Conservation (phyloP, 108 stramenopile genomes). For the Nannochloropsis gaditana region DNA sequence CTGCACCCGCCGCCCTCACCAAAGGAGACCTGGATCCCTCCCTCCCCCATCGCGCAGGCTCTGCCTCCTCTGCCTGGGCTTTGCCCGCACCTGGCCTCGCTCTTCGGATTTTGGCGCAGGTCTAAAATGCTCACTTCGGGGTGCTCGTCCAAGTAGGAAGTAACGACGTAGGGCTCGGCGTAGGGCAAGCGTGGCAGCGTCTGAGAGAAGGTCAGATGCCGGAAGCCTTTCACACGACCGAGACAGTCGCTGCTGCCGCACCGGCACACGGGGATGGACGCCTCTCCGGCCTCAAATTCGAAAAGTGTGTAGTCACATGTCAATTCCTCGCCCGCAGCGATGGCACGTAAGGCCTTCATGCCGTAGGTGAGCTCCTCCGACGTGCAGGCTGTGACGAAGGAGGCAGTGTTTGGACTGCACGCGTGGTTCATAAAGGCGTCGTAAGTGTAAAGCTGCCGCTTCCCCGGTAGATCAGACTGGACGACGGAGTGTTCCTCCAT, state of each 20-base stretch:
- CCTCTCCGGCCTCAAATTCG: slow-evolving; percentile 13
- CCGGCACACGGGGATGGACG: neutral
- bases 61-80: neutral
- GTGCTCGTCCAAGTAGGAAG: neutral
- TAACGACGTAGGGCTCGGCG: neutral
- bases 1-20: neutral
- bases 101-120: neutral
- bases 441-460: slow-evolving; percentile 22
- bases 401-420: slow-evolving; percentile 14
- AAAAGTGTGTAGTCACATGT: slow-evolving; percentile 24
- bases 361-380: neutral
- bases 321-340: slow-evolving; percentile 14
- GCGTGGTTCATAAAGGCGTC: slow-evolving; percentile 25
- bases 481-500: slow-evolving; percentile 1
- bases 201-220: neutral
- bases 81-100: neutral
- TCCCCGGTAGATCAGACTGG: neutral
- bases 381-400: neutral
- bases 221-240: neutral
- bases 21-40: neutral
- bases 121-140: neutral
- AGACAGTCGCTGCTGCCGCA: neutral
- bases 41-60: neutral
- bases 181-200: neutral
- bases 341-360: slow-evolving; percentile 18